These are phyloP conservation scores for Aristolochia contorta DNA, from an alignment of 164 flowering plant species.

Conservation along the genomic window DNA sequence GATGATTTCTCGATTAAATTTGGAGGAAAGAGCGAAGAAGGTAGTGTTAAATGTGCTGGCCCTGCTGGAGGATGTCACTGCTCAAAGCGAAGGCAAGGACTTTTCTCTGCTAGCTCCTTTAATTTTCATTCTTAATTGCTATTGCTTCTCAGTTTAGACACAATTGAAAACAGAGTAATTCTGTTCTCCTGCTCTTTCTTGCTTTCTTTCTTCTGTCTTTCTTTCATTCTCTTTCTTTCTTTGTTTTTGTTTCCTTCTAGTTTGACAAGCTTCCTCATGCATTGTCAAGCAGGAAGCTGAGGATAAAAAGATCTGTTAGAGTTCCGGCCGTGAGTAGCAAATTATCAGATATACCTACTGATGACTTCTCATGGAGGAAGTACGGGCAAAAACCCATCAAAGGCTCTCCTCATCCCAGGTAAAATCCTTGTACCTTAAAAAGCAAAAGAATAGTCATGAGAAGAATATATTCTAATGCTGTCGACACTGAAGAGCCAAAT, in stretches of 20 bases:
- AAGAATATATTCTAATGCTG: no score
- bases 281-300: conserved; percentile 20
- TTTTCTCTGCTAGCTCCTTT: background rate
- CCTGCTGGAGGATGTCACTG: conserved; percentile 27
- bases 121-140: no score
- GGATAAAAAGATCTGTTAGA: conserved; percentile 23
- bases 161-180: no score
- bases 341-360: conserved; percentile 30
- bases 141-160: no score
- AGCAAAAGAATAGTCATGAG: no score
- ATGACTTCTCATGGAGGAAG: conserved; percentile 37
- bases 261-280: background rate
- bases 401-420: conserved; percentile 47
- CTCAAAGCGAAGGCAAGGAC: conserved; percentile 22
- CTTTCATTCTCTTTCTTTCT: no score
- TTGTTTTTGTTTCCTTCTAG: background rate
- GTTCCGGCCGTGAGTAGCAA: conserved; percentile 27
- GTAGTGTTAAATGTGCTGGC: conserved; percentile 11
- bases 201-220: no score
- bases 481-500: background rate
- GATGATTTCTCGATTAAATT: conserved; percentile 11
- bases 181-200: no score
- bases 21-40: conserved; percentile 11
- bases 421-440: background rate
- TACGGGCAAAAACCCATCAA: conserved; percentile 43